Evolutionary conservation across 495 filamentous ascomycete species (phyloP), one percentile per base, ranked within the genome.

Genomic region (Neurospora sp.): DNA sequence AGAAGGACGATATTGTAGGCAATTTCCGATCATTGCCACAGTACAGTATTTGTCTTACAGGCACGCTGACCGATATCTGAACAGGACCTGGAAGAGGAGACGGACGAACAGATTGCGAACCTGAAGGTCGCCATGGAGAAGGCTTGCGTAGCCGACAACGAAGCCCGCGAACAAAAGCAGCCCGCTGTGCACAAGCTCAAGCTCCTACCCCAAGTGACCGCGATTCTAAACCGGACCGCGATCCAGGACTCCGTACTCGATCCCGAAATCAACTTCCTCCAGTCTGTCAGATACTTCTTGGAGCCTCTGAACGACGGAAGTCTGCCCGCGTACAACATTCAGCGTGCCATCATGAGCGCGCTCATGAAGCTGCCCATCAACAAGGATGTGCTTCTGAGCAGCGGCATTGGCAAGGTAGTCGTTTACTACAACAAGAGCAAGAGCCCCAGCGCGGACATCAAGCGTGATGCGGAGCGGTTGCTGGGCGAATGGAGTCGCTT

Each of bases 341-440:
- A 99, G 84, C 93, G 93, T 69, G 94, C 98, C 76, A 88, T 99
- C 72, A 93, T 99, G 83, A 88, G 89, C 42, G 90, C 92, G 7
- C 85, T 99, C 40, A 87, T 86, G 38, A 91, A 89, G 75, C 87
- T 99, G 0, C 92, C 93, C 14, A 93, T 98, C 78, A 91, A 92
- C 78, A 97, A 97, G 74, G 96, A 98, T 75, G 88, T 91, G 7
- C 86, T 99, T 66, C 87, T 95, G 44, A 93, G 93, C 76, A 96
- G 92, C 76, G 95, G 96, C 9, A 93, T 99, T 75, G 96, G 96
- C 77, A 98, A 97, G 79, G 92, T 99, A 39, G 90, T 97, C 39
- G 87, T 96, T 71, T 98, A 97, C 85, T 99, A 99, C 84, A 98
- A 93, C 44, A 94, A 95, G 83, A 95, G 92, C 87, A 95, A 93